Conservation (phyloP, 768 basidiomycete species). For the Nidularia pulvinata region DNA sequence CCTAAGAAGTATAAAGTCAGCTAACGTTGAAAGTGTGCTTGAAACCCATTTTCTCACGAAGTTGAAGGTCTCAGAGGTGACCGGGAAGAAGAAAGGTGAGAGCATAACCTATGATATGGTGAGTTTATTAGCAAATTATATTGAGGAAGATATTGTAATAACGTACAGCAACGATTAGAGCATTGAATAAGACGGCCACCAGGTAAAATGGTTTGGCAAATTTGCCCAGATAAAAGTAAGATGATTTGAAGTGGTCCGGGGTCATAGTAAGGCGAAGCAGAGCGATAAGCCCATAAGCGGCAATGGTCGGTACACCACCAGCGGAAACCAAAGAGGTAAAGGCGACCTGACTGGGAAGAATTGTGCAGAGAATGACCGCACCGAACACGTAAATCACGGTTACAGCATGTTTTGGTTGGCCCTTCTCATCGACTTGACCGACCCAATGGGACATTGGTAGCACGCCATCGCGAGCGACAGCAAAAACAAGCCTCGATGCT, state of each 20-base stretch:
- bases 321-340: constrained; percentile 92
- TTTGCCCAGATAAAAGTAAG: constrained; percentile 71
- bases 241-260: constrained; percentile 69
- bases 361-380: constrained; percentile 77
- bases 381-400: constrained; percentile 86
- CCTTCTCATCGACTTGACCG: constrained; percentile 62
- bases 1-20: constrained; percentile 31
- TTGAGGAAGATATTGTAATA: constrained; percentile 4
- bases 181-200: constrained; percentile 70
- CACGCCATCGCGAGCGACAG: constrained; percentile 93
- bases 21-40: no score
- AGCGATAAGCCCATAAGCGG: constrained; percentile 84
- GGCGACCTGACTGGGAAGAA: constrained; percentile 88
- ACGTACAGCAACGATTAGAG: constrained; percentile 70
- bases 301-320: constrained; percentile 84
- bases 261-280: constrained; percentile 78
- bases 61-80: constrained; percentile 76
- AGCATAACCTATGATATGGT: constrained; percentile 58
- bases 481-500: constrained; percentile 86
- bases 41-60: constrained; percentile 44
- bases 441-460: constrained; percentile 86
- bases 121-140: constrained; percentile 1
- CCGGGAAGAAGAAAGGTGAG: constrained; percentile 89
- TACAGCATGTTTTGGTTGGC: constrained; percentile 84
- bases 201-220: constrained; percentile 71